A percentile compares a stretch with the other conserved stretches of the same genome.
Evolutionary conservation across 140 eudicot genomes (phyloP).

Genomic region (Oenanthe javanica): DNA sequence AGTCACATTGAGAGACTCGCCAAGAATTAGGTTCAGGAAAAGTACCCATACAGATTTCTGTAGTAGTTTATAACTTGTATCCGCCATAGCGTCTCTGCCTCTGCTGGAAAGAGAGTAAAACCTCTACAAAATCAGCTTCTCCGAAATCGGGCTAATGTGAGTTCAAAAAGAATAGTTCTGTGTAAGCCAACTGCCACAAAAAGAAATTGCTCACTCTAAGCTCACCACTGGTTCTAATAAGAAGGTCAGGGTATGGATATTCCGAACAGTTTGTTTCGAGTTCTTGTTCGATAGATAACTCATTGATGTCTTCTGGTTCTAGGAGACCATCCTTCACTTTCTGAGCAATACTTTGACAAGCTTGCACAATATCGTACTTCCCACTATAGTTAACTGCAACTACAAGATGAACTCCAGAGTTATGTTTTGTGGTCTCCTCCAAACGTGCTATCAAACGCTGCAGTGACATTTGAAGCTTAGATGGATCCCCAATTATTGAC

Average conservation of each 20-base stretch:
- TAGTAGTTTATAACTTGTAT: neutral
- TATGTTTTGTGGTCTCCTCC: slow-evolving; percentile 33
- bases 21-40: neutral
- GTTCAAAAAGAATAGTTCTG: slow-evolving; percentile 47
- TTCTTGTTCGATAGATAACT: slow-evolving; percentile 37
- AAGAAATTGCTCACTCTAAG: slow-evolving; percentile 62
- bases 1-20: neutral
- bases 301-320: slow-evolving; percentile 45
- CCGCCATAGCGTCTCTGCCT: slow-evolving; percentile 65
- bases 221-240: slow-evolving; percentile 69
- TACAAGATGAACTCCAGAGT: slow-evolving; percentile 46
- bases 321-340: slow-evolving; percentile 52
- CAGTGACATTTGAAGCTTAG: slow-evolving; percentile 44
- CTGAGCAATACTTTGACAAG: slow-evolving; percentile 46
- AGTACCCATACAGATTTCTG: neutral
- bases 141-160: slow-evolving; percentile 68
- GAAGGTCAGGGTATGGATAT: slow-evolving; percentile 55
- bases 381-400: slow-evolving; percentile 63
- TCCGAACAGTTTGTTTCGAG: slow-evolving; percentile 37
- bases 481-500: slow-evolving; percentile 58
- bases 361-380: slow-evolving; percentile 49
- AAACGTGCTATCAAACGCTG: slow-evolving; percentile 27
- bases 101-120: slow-evolving; percentile 45
- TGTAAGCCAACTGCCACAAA: slow-evolving; percentile 70
- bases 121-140: slow-evolving; percentile 49